Percentiles rank a stretch among this genome's conserved stretches.
Conservation (phyloP, 108 stramenopile genomes). For the Ochromonas danica region DNA sequence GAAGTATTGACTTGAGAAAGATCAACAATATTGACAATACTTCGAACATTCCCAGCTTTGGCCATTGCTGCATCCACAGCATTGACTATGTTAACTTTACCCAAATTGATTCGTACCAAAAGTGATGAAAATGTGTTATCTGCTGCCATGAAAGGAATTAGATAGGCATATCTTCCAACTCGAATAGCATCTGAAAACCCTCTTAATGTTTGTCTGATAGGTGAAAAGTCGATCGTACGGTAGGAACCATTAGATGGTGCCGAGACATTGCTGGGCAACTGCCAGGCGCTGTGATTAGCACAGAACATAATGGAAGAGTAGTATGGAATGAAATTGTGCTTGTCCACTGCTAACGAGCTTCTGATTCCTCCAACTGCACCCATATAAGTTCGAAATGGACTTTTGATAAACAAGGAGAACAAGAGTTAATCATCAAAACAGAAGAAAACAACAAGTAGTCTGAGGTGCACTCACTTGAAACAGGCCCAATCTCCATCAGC, state of each 20-base stretch:
- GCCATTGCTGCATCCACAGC: not conserved
- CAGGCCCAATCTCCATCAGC: slow-evolving; percentile 7
- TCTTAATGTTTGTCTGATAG: not conserved
- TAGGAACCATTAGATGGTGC: not conserved
- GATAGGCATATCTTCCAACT: slow-evolving; percentile 30
- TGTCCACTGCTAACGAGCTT: slow-evolving; percentile 12
- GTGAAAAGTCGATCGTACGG: not conserved
- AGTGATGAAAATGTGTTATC: not conserved
- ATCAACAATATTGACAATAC: slow-evolving; percentile 7
- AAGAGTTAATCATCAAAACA: not conserved
- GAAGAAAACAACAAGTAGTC: not conserved
- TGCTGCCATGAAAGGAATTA: not conserved
- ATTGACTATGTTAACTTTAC: not conserved
- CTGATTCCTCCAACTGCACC: slow-evolving; percentile 23
- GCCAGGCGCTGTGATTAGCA: slow-evolving; percentile 17
- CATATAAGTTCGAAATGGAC: slow-evolving; percentile 12
- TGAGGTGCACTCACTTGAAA: slow-evolving; percentile 10
- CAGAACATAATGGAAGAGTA: slow-evolving; percentile 1
- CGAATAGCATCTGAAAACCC: slow-evolving; percentile 32
- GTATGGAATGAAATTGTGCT: slow-evolving; percentile 5
- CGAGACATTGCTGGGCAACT: not conserved
- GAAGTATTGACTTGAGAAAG: not conserved
- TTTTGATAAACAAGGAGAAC: not conserved
- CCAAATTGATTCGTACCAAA: slow-evolving; percentile 18
- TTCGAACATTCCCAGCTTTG: not conserved